Conservation (phyloP, 2,329 filamentous ascomycete species). For the Ascosphaera acerosa region DNA sequence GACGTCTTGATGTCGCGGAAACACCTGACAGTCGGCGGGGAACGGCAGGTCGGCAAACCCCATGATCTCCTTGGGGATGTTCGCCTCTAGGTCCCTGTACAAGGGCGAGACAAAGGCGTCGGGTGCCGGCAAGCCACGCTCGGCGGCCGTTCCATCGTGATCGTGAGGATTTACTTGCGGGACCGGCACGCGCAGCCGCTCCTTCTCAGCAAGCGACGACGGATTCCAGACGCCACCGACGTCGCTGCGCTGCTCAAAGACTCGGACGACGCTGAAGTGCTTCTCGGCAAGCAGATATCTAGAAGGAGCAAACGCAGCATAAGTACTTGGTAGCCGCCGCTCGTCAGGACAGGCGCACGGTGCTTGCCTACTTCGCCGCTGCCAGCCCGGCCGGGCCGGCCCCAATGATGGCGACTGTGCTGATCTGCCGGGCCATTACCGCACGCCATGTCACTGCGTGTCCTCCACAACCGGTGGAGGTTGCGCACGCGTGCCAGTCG, state of each 20-base stretch:
- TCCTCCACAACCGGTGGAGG: too few relatives aligned
- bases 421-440: too few relatives aligned
- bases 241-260: slow-evolving; percentile 58
- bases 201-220: slow-evolving; percentile 24
- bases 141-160: slow-evolving; percentile 4
- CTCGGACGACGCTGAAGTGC: slow-evolving; percentile 39
- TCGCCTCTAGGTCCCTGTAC: slow-evolving; percentile 63
- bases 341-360: neutral
- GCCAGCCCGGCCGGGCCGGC: slow-evolving; percentile 59
- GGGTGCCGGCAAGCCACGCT: slow-evolving; percentile 8
- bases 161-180: slow-evolving; percentile 42
- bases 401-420: slow-evolving; percentile 47
- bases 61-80: slow-evolving; percentile 68
- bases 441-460: too few relatives aligned
- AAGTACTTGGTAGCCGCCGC: neutral
- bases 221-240: slow-evolving; percentile 79
- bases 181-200: slow-evolving; percentile 22
- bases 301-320: slow-evolving; percentile 4
- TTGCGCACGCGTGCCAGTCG: too few relatives aligned
- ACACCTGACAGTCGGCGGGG: slow-evolving; percentile 37
- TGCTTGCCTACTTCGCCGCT: slow-evolving; percentile 34
- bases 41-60: slow-evolving; percentile 47
- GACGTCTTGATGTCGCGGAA: slow-evolving; percentile 46
- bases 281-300: slow-evolving; percentile 49
- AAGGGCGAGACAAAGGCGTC: slow-evolving; percentile 57